Conservation (phyloP, 2,329 filamentous ascomycete genomes). For the Ceratocystiopsis minuta region DNA sequence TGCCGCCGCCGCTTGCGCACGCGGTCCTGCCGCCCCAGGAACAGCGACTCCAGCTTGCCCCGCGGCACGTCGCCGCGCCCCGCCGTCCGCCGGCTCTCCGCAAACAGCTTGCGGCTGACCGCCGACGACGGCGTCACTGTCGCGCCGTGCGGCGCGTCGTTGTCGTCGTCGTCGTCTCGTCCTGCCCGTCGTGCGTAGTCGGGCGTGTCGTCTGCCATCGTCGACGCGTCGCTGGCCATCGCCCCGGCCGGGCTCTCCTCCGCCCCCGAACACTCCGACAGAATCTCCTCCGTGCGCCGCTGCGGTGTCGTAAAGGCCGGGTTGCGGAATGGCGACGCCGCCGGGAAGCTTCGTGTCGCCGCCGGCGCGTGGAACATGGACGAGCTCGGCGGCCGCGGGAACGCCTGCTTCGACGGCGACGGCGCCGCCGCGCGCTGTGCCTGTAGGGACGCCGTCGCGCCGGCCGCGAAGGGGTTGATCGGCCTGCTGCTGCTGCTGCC, state of each 20-base stretch:
- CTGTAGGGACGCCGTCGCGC: not conserved
- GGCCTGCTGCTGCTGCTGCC: not conserved
- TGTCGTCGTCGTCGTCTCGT: constrained; percentile 19
- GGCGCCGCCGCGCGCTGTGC: not conserved
- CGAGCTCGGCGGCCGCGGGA: constrained; percentile 21
- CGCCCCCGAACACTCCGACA: constrained; percentile 37
- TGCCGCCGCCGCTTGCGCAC: constrained; percentile 37
- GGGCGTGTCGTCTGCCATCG: constrained; percentile 31
- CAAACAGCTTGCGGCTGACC: constrained; percentile 8
- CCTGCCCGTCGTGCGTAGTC: constrained; percentile 16
- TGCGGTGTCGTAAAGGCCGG: constrained; percentile 47
- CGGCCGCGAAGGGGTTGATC: constrained; percentile 13
- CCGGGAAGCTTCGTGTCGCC: constrained; percentile 15
- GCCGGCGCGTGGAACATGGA: constrained; percentile 26
- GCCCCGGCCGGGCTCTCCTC: constrained; percentile 38
- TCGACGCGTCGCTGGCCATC: constrained; percentile 34
- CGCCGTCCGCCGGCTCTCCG: constrained; percentile 21
- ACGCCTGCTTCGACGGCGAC: constrained; percentile 16
- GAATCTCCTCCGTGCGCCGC: constrained; percentile 33
- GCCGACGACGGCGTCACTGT: constrained; percentile 30
- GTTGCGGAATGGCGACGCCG: constrained; percentile 42
- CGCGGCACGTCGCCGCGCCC: constrained; percentile 48
- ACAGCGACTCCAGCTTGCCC: constrained; percentile 19
- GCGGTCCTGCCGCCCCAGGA: constrained; percentile 22
- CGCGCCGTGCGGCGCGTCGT: constrained; percentile 22